A percentile compares a stretch with the other conserved stretches of the same genome.
phyloP scores from a whole-genome alignment of 768 basidiomycete genomes.

The Suillus plorans region DNA sequence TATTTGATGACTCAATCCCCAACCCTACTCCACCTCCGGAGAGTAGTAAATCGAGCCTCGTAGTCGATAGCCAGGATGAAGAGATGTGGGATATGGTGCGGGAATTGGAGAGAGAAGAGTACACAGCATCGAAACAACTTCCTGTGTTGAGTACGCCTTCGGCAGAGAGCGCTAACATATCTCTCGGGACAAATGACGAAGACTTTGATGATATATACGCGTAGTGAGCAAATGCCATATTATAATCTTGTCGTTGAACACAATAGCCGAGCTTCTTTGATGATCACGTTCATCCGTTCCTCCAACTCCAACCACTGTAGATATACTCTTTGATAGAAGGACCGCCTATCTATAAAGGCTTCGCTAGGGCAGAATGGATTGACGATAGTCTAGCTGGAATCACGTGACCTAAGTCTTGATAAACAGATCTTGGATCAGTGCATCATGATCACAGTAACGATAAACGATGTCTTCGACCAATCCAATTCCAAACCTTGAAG shows the following conservation, averaged over 20 bases:
- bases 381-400: background rate
- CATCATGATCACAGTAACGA: background rate
- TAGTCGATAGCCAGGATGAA: conserved; percentile 44
- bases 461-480: conserved; percentile 12
- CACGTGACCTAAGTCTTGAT: background rate
- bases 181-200: conserved; percentile 42
- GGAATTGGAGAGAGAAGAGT: conserved; percentile 45
- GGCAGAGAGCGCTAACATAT: conserved; percentile 11
- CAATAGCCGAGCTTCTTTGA: background rate
- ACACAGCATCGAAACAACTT: conserved; percentile 16
- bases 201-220: conserved; percentile 71
- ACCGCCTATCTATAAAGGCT: background rate
- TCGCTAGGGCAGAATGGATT: too few relatives aligned
- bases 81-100: conserved; percentile 74
- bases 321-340: background rate
- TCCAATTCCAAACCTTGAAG: conserved; percentile 59
- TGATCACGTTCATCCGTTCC: background rate
- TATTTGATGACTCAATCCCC: conserved; percentile 15
- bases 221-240: conserved; percentile 17
- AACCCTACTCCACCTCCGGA: conserved; percentile 10
- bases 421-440: background rate
- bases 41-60: conserved; percentile 1
- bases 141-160: conserved; percentile 19
- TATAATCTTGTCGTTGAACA: conserved; percentile 2
- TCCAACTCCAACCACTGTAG: background rate